Base-by-base conservation (phyloP, 2,329 filamentous ascomycete species). In the Fusarium sterilihyphosum region DNA sequence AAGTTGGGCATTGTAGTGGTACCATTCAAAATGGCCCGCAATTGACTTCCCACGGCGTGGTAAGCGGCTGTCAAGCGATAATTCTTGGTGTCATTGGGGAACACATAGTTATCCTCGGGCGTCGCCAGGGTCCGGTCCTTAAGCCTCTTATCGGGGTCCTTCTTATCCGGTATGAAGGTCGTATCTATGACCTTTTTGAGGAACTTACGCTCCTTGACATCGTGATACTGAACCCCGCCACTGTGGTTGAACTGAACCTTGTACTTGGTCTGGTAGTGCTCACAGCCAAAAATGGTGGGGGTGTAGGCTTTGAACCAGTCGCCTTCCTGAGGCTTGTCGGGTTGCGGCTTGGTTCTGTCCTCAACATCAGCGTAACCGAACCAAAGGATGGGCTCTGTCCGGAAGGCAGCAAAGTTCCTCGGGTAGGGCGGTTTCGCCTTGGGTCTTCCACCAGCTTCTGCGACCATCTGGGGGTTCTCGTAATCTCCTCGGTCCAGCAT, bases 231-330 rank as follows among this genome's bases (percentile, higher is more conserved):
- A 18, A 72, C 61, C 11, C 65, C 70, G 18, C 73, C 75, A 13
- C 65, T 78, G 53, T 76, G 75, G 58, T 78, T 78, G 43, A 78
- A 71, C 49, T 59, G 47, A 29, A 78, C 74, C 18, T 64, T 71
- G 59, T 78, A 78, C 26, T 73, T 63, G 16, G 74, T 76, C 49
- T 77, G 53, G 18, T 75, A 73, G 41, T 78, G 76, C 35, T 77
- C 77, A 44, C 77, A 78, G 12, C 73, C 77, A 50, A 78, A 73
- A 11, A 78, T 78, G 22, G n/a, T 77, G 5, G 77, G 77, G 9
- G 75, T 78, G 35, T 78, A 78, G 9, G 75, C 74, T n/a, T 68
- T 58, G 41, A 69, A 46, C 77, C 77, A 78, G 5, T 69, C 72
- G 9, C 71, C 56, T 38, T 37, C 53, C 6, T 10, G 29, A 7